Evolutionary conservation across 352 stramenopile genomes (phyloP).

Genomic region (Phytophthora brassicae): DNA sequence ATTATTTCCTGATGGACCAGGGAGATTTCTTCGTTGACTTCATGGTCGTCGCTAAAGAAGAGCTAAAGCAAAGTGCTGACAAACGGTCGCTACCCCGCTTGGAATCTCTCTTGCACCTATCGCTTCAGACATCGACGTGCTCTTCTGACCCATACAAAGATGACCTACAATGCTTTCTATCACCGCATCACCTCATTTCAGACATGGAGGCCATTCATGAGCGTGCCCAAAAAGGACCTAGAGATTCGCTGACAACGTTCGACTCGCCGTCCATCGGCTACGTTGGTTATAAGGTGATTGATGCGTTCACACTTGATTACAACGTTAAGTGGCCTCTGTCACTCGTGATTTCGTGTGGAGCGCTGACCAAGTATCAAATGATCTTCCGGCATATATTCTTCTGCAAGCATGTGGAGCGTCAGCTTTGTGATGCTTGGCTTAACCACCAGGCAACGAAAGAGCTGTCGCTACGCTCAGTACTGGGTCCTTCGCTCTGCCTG

Average conservation of each 20-base stretch:
- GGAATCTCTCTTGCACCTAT: slow-evolving; percentile 94
- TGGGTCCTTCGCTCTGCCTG: slow-evolving; percentile 94
- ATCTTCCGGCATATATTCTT: slow-evolving; percentile 99
- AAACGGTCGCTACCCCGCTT: slow-evolving; percentile 90
- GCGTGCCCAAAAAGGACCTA: slow-evolving; percentile 60
- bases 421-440: slow-evolving; percentile 94
- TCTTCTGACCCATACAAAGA: slow-evolving; percentile 89
- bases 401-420: slow-evolving; percentile 97
- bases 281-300: slow-evolving; percentile 91
- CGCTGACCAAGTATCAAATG: slow-evolving; percentile 98
- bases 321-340: slow-evolving; percentile 97
- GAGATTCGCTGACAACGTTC: slow-evolving; percentile 78
- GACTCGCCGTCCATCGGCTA: slow-evolving; percentile 65
- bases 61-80: slow-evolving; percentile 89
- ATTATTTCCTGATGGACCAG: slow-evolving; percentile 99
- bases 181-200: slow-evolving; percentile 86
- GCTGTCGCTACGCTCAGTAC: slow-evolving; percentile 79
- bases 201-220: slow-evolving; percentile 93
- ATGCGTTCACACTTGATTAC: slow-evolving; percentile 97
- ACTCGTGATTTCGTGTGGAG: slow-evolving; percentile 94
- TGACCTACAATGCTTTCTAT: slow-evolving; percentile 88
- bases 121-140: slow-evolving; percentile 92
- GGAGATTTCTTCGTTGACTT: slow-evolving; percentile 99
- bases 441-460: slow-evolving; percentile 95
- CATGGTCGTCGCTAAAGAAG: slow-evolving; percentile 94